Percentiles rank a stretch among this genome's conserved stretches.
Evolutionary conservation across 345 rosid species (phyloP).

Genomic region (Gossypium ekmanianum): DNA sequence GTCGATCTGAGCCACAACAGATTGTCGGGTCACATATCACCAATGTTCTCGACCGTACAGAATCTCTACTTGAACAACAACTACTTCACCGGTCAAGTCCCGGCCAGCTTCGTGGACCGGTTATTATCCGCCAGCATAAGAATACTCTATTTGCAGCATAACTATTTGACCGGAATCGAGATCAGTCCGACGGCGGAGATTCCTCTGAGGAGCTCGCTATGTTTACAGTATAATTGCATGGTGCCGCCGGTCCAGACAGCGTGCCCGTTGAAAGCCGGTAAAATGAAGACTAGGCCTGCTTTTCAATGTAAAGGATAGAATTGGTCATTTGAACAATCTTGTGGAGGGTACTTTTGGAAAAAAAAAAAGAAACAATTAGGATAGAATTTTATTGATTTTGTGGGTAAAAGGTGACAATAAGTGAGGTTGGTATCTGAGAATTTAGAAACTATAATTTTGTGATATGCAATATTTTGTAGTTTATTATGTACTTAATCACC

Average conservation of each 20-base stretch:
- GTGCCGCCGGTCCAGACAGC: slow-evolving; percentile 81
- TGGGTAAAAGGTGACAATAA: not conserved
- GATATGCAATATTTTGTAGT: too few relatives aligned
- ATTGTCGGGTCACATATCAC: slow-evolving; percentile 67
- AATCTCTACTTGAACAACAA: slow-evolving; percentile 78
- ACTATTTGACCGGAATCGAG: slow-evolving; percentile 80
- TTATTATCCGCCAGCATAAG: slow-evolving; percentile 62
- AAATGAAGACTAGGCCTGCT: slow-evolving; percentile 72
- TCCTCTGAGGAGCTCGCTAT: slow-evolving; percentile 75
- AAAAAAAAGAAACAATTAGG: not conserved
- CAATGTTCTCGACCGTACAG: slow-evolving; percentile 79
- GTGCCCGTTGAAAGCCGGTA: slow-evolving; percentile 86
- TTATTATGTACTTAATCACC: not conserved
- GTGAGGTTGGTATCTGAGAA: not conserved
- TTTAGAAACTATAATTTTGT: not conserved
- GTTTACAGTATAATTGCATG: slow-evolving; percentile 94
- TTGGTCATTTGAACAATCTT: not conserved
- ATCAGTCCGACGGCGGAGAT: slow-evolving; percentile 86
- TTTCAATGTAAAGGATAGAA: slow-evolving; percentile 60
- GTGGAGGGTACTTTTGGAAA: slow-evolving; percentile 13
- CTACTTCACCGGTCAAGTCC: slow-evolving; percentile 79
- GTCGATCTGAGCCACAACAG: slow-evolving; percentile 85
- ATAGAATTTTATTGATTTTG: slow-evolving; percentile 7
- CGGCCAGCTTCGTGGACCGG: slow-evolving; percentile 79
- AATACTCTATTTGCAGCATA: slow-evolving; percentile 79